phyloP scores from a whole-genome alignment of 805 yeast genomes.

The Candida taoyuanica region DNA sequence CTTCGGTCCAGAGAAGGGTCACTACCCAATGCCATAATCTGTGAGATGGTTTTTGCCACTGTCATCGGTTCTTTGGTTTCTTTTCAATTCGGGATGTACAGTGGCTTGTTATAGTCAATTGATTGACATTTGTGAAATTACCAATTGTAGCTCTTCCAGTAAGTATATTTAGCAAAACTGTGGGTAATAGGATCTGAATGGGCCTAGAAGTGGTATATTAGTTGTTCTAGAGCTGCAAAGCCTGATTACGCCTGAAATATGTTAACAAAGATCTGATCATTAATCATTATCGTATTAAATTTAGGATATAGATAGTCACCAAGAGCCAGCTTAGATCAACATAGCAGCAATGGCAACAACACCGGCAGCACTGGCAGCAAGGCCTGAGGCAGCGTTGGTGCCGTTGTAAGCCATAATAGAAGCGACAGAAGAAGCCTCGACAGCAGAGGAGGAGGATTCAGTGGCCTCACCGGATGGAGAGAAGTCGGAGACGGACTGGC shows the following conservation, averaged over 20 bases:
- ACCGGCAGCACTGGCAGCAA: conserved; percentile 17
- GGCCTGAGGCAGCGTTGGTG: conserved; percentile 12
- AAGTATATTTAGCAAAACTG: too few relatives aligned
- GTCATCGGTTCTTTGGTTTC: too few relatives aligned
- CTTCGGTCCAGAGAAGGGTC: conserved; percentile 20
- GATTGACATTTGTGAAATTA: too few relatives aligned
- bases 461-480: conserved; percentile 21
- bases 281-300: too few relatives aligned
- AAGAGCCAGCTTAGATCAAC: conserved; percentile 17
- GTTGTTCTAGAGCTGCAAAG: too few relatives aligned
- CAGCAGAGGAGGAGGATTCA: conserved; percentile 7
- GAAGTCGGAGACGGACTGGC: conserved; percentile 23
- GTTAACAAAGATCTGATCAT: too few relatives aligned
- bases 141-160: too few relatives aligned
- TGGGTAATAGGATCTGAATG: too few relatives aligned
- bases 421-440: conserved; percentile 6
- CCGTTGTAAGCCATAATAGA: conserved; percentile 22
- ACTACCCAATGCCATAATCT: conserved; percentile 11
- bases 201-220: too few relatives aligned
- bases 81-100: background rate
- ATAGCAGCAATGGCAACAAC: conserved; percentile 28
- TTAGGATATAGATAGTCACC: too few relatives aligned
- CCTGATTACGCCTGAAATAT: too few relatives aligned
- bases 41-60: background rate
- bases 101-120: background rate